phyloP scores from a whole-genome alignment of 2,329 filamentous ascomycete species.

The Ceratocystis smalleyi region DNA sequence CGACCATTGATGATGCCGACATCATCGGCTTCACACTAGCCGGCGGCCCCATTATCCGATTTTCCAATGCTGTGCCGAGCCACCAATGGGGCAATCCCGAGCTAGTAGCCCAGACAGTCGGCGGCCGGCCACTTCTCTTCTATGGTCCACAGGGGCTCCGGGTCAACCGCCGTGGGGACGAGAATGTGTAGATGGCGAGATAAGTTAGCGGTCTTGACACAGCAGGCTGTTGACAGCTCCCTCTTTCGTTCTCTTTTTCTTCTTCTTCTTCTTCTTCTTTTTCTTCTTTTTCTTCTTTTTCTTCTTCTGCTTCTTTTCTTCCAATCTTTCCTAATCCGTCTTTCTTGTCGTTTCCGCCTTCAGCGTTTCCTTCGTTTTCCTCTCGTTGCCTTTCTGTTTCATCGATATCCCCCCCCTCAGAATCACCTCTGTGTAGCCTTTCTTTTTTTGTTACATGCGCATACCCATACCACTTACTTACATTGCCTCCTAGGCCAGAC shows the following conservation, averaged over 20 bases:
- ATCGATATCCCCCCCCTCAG: neutral
- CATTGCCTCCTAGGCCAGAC: conserved; percentile 1
- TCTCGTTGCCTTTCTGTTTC: neutral
- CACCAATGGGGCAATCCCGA: conserved; percentile 15
- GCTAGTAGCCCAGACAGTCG: conserved; percentile 15
- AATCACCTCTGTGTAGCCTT: neutral
- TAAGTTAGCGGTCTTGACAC: neutral
- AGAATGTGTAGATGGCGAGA: conserved; percentile 10
- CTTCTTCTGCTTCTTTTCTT: neutral
- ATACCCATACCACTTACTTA: neutral
- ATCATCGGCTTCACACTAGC: conserved; percentile 32
- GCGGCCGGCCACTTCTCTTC: conserved; percentile 10
- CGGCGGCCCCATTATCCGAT: conserved; percentile 33
- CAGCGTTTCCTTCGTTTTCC: neutral
- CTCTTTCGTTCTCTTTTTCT: neutral
- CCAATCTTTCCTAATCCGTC: neutral
- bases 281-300: neutral
- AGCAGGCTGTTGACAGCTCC: neutral
- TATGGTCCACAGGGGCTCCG: conserved; percentile 9
- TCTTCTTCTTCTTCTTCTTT: neutral
- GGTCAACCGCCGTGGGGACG: conserved; percentile 3
- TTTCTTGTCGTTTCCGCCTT: neutral
- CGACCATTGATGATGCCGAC: conserved; percentile 12
- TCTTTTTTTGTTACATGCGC: neutral
- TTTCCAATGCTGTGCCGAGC: conserved; percentile 24